These are phyloP conservation scores for Scheffersomyces lignicola DNA, from an alignment of 1,139 yeast genomes.

Conservation along the genomic window DNA sequence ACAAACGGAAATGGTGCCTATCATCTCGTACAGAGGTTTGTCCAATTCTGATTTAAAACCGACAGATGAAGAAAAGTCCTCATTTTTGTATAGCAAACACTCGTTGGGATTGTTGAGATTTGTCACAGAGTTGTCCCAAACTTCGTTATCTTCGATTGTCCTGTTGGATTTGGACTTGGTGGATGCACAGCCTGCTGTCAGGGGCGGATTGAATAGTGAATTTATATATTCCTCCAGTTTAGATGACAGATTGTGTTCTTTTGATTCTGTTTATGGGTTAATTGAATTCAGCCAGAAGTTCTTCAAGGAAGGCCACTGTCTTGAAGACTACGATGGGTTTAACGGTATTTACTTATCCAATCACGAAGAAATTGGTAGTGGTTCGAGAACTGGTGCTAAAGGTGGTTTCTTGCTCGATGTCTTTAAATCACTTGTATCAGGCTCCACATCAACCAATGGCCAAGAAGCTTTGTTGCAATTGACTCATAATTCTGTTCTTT, in stretches of 20 bases:
- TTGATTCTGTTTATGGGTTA: conserved; percentile 55
- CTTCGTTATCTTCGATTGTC: conserved; percentile 50
- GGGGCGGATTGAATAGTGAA: conserved; percentile 62
- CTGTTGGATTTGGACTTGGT: conserved; percentile 63
- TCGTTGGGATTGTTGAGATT: conserved; percentile 55
- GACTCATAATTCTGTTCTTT: conserved; percentile 53
- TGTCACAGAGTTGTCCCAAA: conserved; percentile 49
- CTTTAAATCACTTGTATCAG: conserved; percentile 10
- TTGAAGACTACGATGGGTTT: conserved; percentile 36
- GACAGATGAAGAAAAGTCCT: conserved; percentile 58
- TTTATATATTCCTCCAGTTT: conserved; percentile 65
- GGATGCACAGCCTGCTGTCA: conserved; percentile 61
- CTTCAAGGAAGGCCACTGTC: conserved; percentile 16
- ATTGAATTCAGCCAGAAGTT: conserved; percentile 34
- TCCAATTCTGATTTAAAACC: conserved; percentile 35
- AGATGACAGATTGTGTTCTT: conserved; percentile 68
- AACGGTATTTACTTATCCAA: conserved; percentile 55
- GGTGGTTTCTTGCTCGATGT: conserved; percentile 41
- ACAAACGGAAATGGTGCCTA: conserved; percentile 66
- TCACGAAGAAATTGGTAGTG: conserved; percentile 66
- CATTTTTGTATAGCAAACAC: conserved; percentile 65
- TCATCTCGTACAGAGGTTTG: conserved; percentile 48
- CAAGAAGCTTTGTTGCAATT: conserved; percentile 17
- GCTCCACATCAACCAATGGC: conserved; percentile 13
- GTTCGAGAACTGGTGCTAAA: conserved; percentile 58